Conservation (phyloP, 345 rosid genomes). For the Moringa oleifera region DNA sequence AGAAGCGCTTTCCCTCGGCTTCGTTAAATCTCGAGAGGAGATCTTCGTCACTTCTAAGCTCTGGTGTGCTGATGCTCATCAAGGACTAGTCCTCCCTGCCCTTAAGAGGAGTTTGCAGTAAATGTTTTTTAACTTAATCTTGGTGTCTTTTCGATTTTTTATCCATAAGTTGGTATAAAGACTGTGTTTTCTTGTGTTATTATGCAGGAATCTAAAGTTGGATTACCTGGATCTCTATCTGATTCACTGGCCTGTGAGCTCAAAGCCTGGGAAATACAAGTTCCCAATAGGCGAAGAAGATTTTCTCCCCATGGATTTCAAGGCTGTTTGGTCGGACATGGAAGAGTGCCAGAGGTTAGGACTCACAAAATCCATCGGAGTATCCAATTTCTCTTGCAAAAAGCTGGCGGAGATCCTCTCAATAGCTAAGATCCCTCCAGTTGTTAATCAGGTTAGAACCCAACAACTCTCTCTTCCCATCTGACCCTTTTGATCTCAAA, state of each 20-base stretch:
- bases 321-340: constrained; percentile 72
- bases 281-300: constrained; percentile 69
- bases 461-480: not conserved
- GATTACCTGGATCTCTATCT: constrained; percentile 69
- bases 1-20: constrained; percentile 38
- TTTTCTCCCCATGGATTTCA: constrained; percentile 55
- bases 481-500: not conserved
- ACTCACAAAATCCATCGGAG: constrained; percentile 68
- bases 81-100: constrained; percentile 47
- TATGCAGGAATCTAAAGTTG: constrained; percentile 53
- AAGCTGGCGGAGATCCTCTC: constrained; percentile 55
- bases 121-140: not conserved
- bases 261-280: constrained; percentile 50
- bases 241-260: constrained; percentile 86
- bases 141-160: too few species aligned
- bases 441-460: constrained; percentile 60
- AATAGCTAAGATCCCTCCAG: constrained; percentile 63
- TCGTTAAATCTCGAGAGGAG: constrained; percentile 38
- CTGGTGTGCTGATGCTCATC: constrained; percentile 45
- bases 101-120: constrained; percentile 30
- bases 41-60: constrained; percentile 66
- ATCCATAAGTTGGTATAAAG: too few species aligned
- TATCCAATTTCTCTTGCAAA: constrained; percentile 76
- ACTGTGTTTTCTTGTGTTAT: not conserved
- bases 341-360: constrained; percentile 65